Conservation (phyloP, 495 filamentous ascomycete species). For the Venustampulla echinocandica region DNA sequence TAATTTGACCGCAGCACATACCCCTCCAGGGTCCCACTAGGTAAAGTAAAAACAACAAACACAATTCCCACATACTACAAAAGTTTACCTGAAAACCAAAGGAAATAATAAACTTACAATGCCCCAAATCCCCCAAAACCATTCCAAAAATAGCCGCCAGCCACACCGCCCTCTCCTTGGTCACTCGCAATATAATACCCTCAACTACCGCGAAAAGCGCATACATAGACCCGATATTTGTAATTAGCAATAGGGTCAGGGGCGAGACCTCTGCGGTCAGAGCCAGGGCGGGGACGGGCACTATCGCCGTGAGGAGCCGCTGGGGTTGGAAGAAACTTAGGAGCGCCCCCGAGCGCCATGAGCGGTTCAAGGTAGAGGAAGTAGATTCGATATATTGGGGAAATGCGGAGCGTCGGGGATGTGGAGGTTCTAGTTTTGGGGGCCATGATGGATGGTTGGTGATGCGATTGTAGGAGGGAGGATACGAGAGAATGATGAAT, state of each 20-base stretch:
- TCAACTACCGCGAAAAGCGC: constrained; percentile 14
- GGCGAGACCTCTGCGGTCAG: constrained; percentile 3
- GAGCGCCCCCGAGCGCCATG: constrained; percentile 12
- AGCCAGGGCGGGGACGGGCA: constrained; percentile 4
- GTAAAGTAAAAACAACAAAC: too few relatives aligned
- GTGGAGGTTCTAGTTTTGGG: neutral
- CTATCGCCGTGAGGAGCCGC: constrained; percentile 4
- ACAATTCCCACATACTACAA: neutral
- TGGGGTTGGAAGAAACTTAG: constrained; percentile 7
- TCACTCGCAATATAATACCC: constrained; percentile 12
- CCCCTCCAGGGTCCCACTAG: too few relatives aligned
- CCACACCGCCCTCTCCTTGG: constrained; percentile 16
- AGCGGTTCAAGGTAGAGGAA: constrained; percentile 20
- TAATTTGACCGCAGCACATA: neutral
- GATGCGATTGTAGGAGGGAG: too few relatives aligned
- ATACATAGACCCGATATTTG: constrained; percentile 18
- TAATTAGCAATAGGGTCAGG: constrained; percentile 8
- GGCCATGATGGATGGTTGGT: too few relatives aligned
- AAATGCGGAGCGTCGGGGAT: neutral
- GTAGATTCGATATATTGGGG: constrained; percentile 14
- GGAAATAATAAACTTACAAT: constrained; percentile 6
- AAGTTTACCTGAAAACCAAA: too few relatives aligned
- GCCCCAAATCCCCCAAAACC: constrained; percentile 11
- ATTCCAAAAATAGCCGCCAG: constrained; percentile 2
- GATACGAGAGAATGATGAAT: too few relatives aligned